Evolutionary conservation across 495 filamentous ascomycete genomes (phyloP).

Genomic region (Aspergillus olivimuriae): DNA sequence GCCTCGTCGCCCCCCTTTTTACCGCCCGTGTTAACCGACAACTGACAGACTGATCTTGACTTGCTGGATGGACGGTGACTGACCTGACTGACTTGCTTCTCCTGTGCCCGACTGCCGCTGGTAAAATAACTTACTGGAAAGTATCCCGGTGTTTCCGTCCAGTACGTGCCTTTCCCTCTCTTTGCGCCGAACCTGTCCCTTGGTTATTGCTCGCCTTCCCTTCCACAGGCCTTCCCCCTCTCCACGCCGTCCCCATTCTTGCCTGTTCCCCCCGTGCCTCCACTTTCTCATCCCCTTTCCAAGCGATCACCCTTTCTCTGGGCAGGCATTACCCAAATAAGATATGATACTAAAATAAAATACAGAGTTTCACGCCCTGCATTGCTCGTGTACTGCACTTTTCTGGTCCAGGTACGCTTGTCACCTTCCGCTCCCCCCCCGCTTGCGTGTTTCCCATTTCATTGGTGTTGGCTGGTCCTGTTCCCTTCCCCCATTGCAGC

Average conservation of each 20-base stretch:
- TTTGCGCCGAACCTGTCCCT: constrained; percentile 8
- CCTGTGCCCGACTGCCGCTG: constrained; percentile 9
- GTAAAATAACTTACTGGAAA: constrained; percentile 20
- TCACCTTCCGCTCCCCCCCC: constrained; percentile 9
- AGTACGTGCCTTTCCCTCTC: constrained; percentile 13
- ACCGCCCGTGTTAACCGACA: constrained; percentile 12
- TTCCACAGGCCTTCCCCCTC: constrained; percentile 8
- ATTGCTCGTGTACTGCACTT: constrained; percentile 10
- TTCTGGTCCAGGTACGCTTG: constrained; percentile 11
- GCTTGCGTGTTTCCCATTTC: background rate
- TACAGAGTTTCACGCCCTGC: background rate
- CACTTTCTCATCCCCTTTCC: constrained; percentile 12
- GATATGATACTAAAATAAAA: constrained; percentile 4
- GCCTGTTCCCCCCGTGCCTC: constrained; percentile 16
- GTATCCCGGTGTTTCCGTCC: constrained; percentile 13
- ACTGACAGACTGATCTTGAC: constrained; percentile 15
- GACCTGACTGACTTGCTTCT: constrained; percentile 16
- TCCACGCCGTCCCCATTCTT: constrained; percentile 21
- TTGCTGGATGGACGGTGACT: constrained; percentile 9
- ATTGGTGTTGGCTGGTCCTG: constrained; percentile 6
- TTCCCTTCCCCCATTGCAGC: constrained; percentile 13
- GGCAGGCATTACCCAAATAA: constrained; percentile 1
- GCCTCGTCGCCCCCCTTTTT: constrained; percentile 14
- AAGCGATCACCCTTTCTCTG: constrained; percentile 9
- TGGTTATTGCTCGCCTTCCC: constrained; percentile 5